Conservation (phyloP, 78 protist genomes). For the Creolimax fragrantissima region DNA sequence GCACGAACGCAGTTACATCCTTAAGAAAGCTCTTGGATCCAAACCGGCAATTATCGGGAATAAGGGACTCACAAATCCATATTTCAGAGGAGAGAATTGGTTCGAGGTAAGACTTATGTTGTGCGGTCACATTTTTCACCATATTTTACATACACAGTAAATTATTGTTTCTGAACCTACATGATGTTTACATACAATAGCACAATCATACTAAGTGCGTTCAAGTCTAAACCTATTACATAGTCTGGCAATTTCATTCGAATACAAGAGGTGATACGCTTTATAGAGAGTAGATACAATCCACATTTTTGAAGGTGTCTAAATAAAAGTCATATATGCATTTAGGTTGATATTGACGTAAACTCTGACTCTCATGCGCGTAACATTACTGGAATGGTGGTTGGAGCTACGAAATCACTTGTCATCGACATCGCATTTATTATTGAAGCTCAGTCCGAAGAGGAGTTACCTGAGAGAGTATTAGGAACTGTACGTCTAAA, state of each 20-base stretch:
- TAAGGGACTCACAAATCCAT: slow-evolving; percentile 5
- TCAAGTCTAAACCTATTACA: too few relatives aligned
- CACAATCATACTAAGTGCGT: too few relatives aligned
- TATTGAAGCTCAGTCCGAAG: slow-evolving; percentile 21
- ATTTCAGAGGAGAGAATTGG: slow-evolving; percentile 2
- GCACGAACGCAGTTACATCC: not conserved
- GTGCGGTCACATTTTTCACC: too few relatives aligned
- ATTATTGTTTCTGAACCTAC: too few relatives aligned
- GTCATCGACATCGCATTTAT: slow-evolving; percentile 23
- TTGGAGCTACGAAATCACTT: slow-evolving; percentile 7
- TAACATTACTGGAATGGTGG: slow-evolving; percentile 1
- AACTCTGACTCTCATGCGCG: slow-evolving; percentile 23
- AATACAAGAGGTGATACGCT: too few relatives aligned
- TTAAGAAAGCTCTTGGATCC: not conserved
- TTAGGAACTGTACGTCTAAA: slow-evolving; percentile 21
- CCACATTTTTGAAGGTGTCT: too few relatives aligned
- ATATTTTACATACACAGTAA: too few relatives aligned
- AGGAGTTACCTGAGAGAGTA: slow-evolving; percentile 16
- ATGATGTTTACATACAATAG: too few relatives aligned
- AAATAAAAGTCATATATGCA: too few relatives aligned
- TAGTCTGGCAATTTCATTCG: too few relatives aligned
- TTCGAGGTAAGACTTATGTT: slow-evolving; percentile 18
- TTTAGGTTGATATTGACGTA: slow-evolving; percentile 19
- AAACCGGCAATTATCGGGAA: slow-evolving; percentile 26
- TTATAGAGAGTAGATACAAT: too few relatives aligned